These are phyloP conservation scores for Vigna nakashimae DNA, from an alignment of 306 rosid species.

Conservation along the genomic window DNA sequence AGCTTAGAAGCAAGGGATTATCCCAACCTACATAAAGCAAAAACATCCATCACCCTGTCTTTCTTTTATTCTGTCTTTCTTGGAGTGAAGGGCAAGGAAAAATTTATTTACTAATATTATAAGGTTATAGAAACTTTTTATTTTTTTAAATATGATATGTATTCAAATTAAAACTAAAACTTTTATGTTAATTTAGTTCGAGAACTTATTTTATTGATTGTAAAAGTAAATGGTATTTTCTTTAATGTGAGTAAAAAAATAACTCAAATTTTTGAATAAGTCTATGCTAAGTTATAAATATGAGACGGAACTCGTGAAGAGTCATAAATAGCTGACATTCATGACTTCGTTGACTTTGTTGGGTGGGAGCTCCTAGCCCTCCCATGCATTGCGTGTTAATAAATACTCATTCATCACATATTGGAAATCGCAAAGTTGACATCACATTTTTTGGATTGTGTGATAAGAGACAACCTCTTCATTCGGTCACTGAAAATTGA, in stretches of 20 bases:
- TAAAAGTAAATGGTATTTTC: too few relatives aligned
- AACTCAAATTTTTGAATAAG: too few relatives aligned
- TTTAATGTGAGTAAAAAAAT: not conserved
- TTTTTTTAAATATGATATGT: too few relatives aligned
- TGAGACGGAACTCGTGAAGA: not conserved
- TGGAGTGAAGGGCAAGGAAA: not conserved
- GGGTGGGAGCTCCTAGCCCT: not conserved
- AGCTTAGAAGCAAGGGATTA: slow-evolving; percentile 14
- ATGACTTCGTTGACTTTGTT: not conserved
- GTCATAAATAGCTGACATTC: not conserved
- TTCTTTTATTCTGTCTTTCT: not conserved
- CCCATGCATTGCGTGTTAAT: not conserved
- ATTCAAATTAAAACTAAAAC: too few relatives aligned
- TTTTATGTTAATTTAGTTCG: too few relatives aligned
- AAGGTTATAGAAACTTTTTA: too few relatives aligned
- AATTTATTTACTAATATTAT: not conserved
- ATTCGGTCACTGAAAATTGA: not conserved
- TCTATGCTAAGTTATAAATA: too few relatives aligned
- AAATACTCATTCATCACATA: not conserved
- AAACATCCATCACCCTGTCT: not conserved
- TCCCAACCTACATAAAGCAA: not conserved
- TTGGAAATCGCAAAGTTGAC: not conserved
- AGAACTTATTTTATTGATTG: too few relatives aligned
- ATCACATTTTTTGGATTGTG: slow-evolving; percentile 20
- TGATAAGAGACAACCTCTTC: slow-evolving; percentile 33